Percentiles rank a stretch among this genome's conserved stretches.
These are phyloP conservation scores for Fusarium vanettenii DNA, from an alignment of 2,329 filamentous ascomycete genomes.

Conservation along the genomic window DNA sequence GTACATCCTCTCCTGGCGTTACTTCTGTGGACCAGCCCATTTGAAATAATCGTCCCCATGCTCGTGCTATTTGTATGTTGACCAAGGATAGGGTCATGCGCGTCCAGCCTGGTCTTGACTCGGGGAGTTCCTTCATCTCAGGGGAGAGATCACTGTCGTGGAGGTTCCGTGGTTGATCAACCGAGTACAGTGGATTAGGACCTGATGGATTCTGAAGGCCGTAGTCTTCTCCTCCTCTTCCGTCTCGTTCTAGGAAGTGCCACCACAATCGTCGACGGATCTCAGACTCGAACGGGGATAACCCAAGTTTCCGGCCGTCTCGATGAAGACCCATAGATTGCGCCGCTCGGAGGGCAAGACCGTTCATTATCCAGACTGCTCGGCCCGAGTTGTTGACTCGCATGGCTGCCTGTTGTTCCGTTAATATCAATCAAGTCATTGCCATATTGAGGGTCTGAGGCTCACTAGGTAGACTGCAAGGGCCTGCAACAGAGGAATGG, in stretches of 20 bases:
- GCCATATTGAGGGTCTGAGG: too few relatives aligned
- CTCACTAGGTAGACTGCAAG: constrained; percentile 53
- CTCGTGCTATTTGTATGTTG: constrained; percentile 60
- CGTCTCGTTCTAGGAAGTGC: constrained; percentile 62
- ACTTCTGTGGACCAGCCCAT: constrained; percentile 27
- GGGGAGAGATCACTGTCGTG: constrained; percentile 65
- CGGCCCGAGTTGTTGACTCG: constrained; percentile 49
- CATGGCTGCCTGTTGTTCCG: constrained; percentile 39
- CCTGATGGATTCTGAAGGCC: constrained; percentile 49
- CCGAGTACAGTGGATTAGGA: constrained; percentile 46
- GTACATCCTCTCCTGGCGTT: constrained; percentile 45
- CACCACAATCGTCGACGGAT: constrained; percentile 69
- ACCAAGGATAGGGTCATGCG: constrained; percentile 68
- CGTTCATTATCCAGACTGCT: constrained; percentile 55
- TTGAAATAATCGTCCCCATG: constrained; percentile 38
- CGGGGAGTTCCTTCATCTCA: constrained; percentile 59
- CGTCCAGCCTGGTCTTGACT: constrained; percentile 63
- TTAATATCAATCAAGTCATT: neutral
- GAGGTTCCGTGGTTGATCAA: constrained; percentile 66
- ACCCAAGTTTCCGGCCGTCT: constrained; percentile 57
- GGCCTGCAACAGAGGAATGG: constrained; percentile 49
- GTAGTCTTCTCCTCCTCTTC: constrained; percentile 66
- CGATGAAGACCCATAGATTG: constrained; percentile 66
- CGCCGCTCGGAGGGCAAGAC: constrained; percentile 58
- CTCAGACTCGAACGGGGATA: constrained; percentile 66